Evolutionary conservation across 345 rosid genomes (phyloP), one percentile per base, ranked within the genome.

Genomic region (Citrus medica): DNA sequence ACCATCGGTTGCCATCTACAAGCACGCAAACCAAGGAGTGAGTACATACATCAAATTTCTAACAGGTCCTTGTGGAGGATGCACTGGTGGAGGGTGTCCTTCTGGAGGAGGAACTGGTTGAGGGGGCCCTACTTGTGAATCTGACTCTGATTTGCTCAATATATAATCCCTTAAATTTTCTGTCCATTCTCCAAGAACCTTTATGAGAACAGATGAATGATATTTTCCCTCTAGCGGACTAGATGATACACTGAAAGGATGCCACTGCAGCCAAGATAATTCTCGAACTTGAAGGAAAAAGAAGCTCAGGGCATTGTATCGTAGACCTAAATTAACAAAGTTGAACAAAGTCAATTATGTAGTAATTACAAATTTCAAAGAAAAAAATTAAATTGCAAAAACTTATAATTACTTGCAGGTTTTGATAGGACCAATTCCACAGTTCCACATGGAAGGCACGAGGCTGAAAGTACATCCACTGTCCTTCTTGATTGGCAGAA

Each of bases 221-320:
- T 88, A 79, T 46, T 89, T 82, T 24, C 98, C 94, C 72, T 89
- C 98, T 63, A 91, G 79, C 78, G 97, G 97, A 78, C 99, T 93
- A 21, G 98, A 93, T 53, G 99, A 92, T 67, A 95, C 96, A 70
- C 99, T 93, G 80, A 95, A 95, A 72, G 97, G 98, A 86, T 95
- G 98, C 98, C 99, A 95, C 67, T 95, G 98, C 81, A 92, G 84
- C 99, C 96, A 93, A 38, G 99, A 95, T 42, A 95, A 46, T 82
- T 89, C 94, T 78, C 91, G 85, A 60, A 93, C 84, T 89, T 91
- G 99, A 77, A 95, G 88, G 87, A 95, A 95, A 58, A 95, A 59
- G 63, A 95, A 93, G 79, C 98, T 91, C 67, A 95, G 89, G 22
- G 99, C 94, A 75, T 93, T 95, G 84, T 95, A 95, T 30, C 81